These are phyloP conservation scores for Panaeolus papilionaceus DNA, from an alignment of 768 basidiomycete species.

Conservation along the genomic window DNA sequence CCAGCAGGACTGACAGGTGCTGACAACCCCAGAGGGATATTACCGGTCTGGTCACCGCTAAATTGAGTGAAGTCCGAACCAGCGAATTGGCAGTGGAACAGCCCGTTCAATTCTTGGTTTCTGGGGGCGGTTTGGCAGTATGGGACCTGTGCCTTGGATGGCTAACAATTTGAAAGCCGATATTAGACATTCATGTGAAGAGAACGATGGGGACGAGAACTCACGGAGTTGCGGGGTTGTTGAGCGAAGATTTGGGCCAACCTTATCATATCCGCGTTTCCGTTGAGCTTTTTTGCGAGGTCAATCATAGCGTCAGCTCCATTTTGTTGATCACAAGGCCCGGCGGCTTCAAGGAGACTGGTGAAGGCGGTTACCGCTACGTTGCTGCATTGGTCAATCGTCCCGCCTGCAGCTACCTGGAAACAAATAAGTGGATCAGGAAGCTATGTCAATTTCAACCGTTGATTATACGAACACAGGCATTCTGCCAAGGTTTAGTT, in stretches of 20 bases:
- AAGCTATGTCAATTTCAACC: background rate
- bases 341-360: conserved; percentile 52
- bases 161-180: conserved; percentile 29
- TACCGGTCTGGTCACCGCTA: conserved; percentile 48
- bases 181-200: too few species aligned
- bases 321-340: conserved; percentile 53
- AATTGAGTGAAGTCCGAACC: conserved; percentile 46
- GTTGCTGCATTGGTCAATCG: conserved; percentile 46
- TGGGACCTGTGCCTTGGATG: conserved; percentile 45
- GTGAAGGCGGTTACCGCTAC: conserved; percentile 50
- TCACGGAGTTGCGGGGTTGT: conserved; percentile 52
- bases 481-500: conserved; percentile 50
- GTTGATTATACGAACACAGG: conserved; percentile 45
- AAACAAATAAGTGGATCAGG: background rate
- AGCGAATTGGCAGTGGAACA: conserved; percentile 55
- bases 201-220: conserved; percentile 23
- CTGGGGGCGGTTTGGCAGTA: conserved; percentile 53
- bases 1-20: conserved; percentile 44
- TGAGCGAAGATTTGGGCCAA: conserved; percentile 51
- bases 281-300: conserved; percentile 44
- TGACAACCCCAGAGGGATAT: conserved; percentile 45
- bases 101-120: conserved; percentile 50
- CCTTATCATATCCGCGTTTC: conserved; percentile 49
- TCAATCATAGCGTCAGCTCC: conserved; percentile 56
- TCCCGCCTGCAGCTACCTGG: conserved; percentile 52